Evolutionary conservation across 257 asterid genomes (phyloP).

Genomic region (Gynochthodes officinalis): DNA sequence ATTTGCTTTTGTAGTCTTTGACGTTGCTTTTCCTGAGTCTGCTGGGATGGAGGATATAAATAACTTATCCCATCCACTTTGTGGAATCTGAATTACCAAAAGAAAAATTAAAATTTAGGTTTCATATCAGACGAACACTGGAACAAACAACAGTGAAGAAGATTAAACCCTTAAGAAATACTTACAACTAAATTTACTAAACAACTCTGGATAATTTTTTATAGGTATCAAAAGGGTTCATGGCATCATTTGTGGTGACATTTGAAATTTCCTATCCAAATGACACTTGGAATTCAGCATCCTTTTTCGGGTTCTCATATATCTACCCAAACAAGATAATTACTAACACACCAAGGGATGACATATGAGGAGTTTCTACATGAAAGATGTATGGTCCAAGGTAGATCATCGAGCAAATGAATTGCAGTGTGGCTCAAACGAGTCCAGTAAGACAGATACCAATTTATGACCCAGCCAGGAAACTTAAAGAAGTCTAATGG

Average conservation of each 20-base stretch:
- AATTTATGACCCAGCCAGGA: not conserved
- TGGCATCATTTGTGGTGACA: not conserved
- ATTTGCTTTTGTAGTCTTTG: slow-evolving; percentile 91
- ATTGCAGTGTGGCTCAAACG: not conserved
- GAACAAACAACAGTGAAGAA: not conserved
- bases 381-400: not conserved
- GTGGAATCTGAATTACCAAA: slow-evolving; percentile 73
- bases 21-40: slow-evolving; percentile 80
- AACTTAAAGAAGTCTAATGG: slow-evolving; percentile 1
- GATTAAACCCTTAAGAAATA: not conserved
- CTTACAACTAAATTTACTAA: not conserved
- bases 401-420: not conserved
- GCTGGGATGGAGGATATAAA: slow-evolving; percentile 74
- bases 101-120: slow-evolving; percentile 1
- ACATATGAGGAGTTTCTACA: not conserved
- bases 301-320: not conserved
- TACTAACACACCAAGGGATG: not conserved
- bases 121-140: not conserved
- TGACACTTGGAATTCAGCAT: not conserved
- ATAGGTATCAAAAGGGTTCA: not conserved
- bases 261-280: not conserved
- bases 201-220: not conserved
- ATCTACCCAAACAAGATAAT: not conserved
- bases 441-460: not conserved
- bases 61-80: slow-evolving; percentile 93